Evolutionary conservation across 1,139 yeast genomes (phyloP), one percentile per base, ranked within the genome.

Genomic region (Blastobotrys arbuscula): DNA sequence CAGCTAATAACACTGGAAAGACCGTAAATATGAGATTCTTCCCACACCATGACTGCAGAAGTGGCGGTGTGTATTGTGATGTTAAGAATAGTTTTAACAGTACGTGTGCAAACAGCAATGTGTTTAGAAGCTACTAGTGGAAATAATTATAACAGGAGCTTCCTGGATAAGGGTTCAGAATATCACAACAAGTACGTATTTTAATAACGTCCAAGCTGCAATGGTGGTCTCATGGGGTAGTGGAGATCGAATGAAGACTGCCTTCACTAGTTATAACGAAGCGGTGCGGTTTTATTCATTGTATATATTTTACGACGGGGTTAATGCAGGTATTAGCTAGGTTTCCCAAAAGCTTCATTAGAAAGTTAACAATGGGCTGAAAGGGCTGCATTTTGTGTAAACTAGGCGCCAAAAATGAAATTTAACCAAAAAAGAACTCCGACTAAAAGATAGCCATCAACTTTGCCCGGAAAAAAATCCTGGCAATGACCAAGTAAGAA

Each of bases 401-500:
- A 28, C 28, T 20, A 5, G 13, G 6, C 7, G n/a, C 19, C 23
- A n/a, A n/a, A 9, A 8, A 16, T 21, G 20, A 15, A 24, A 37
- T n/a, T 21, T 18, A 18, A 9, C 13, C 12, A 13, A 28, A 13
- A 28, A 28, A 13, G 31, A 28, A n/a, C n/a, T n/a, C n/a, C n/a
- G n/a, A n/a, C n/a, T n/a, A 64, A 88, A 86, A 42, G 35, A 42
- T 19, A 37, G 36, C 39, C 39, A 33, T 31, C 36, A 47, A 18
- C 50, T 45, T 45, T 45, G 54, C 31, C 42, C 43, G 18, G n/a
- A n/a, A n/a, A n/a, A n/a, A n/a, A n/a, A n/a, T n/a, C n/a, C n/a
- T n/a, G n/a, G n/a, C n/a, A n/a, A n/a, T n/a, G n/a, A n/a, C n/a
- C n/a, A n/a, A n/a, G n/a, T n/a, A n/a, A n/a, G n/a, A n/a, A n/a